phyloP scores from a whole-genome alignment of 1,284 basidiomycete genomes.

The Megacollybia platyphylla region DNA sequence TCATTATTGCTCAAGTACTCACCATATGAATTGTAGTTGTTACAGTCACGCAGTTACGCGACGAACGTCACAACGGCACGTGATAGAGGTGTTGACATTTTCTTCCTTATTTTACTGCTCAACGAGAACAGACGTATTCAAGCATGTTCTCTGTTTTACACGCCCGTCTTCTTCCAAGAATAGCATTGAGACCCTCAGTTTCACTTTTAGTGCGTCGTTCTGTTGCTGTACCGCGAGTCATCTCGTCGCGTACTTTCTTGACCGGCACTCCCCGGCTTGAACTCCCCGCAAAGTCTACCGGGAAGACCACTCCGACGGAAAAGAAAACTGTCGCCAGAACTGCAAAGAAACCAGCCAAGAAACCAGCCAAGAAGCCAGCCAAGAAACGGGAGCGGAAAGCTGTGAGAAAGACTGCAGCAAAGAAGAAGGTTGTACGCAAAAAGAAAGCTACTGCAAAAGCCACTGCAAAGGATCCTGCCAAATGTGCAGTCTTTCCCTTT shows the following conservation, averaged over 20 bases:
- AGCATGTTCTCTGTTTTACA: neutral
- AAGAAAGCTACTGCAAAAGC: constrained; percentile 1
- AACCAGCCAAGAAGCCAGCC: constrained; percentile 4
- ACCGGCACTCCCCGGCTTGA: constrained; percentile 10
- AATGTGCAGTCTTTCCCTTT: neutral
- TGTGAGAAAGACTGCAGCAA: constrained; percentile 3
- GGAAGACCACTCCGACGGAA: constrained; percentile 4
- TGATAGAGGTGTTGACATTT: no score
- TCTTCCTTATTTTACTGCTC: neutral
- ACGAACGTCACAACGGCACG: no score
- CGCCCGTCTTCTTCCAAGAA: neutral
- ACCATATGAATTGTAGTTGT: no score
- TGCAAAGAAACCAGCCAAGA: constrained; percentile 5
- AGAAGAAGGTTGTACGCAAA: constrained; percentile 1
- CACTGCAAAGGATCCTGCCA: neutral
- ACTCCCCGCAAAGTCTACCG: constrained; percentile 4
- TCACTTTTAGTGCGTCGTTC: neutral
- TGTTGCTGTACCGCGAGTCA: neutral
- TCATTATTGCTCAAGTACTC: no score
- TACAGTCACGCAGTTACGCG: no score
- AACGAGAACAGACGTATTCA: neutral
- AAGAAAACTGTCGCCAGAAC: neutral
- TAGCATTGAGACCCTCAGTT: neutral
- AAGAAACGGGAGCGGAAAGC: constrained; percentile 1
- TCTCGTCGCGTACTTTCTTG: constrained; percentile 14